A percentile compares a stretch with the other conserved stretches of the same genome.
phyloP scores from a whole-genome alignment of 441 rosid species.

The Macaranga tanarius region DNA sequence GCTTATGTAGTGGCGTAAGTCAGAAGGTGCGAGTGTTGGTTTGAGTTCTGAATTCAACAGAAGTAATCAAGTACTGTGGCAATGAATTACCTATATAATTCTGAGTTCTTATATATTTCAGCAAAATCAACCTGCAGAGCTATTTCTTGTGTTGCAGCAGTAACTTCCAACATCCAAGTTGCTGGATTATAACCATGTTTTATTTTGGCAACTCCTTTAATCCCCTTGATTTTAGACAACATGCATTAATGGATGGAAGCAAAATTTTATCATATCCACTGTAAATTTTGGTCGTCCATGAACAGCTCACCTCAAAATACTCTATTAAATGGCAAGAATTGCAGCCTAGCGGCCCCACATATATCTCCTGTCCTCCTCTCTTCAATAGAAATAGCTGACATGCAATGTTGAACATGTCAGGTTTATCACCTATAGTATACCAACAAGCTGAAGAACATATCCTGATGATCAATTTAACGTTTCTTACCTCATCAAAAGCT shows the following conservation, averaged over 20 bases:
- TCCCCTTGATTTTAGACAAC: constrained; percentile 36
- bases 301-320: constrained; percentile 58
- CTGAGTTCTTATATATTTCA: no score
- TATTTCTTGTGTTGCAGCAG: no score
- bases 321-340: constrained; percentile 56
- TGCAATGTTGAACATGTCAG: background rate
- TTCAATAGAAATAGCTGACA: constrained; percentile 66
- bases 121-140: no score
- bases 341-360: constrained; percentile 70
- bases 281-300: background rate
- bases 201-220: constrained; percentile 8
- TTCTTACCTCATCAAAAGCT: constrained; percentile 25
- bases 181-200: no score
- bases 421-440: background rate
- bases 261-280: no score
- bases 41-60: no score
- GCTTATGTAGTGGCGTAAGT: no score
- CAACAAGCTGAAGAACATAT: no score
- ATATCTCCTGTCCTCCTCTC: constrained; percentile 81
- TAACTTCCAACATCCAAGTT: no score
- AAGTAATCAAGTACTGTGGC: no score
- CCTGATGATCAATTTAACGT: background rate
- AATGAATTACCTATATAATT: no score
- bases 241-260: background rate
- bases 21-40: no score